phyloP scores from a whole-genome alignment of 257 asterid genomes.

The Nemophila menziesii region DNA sequence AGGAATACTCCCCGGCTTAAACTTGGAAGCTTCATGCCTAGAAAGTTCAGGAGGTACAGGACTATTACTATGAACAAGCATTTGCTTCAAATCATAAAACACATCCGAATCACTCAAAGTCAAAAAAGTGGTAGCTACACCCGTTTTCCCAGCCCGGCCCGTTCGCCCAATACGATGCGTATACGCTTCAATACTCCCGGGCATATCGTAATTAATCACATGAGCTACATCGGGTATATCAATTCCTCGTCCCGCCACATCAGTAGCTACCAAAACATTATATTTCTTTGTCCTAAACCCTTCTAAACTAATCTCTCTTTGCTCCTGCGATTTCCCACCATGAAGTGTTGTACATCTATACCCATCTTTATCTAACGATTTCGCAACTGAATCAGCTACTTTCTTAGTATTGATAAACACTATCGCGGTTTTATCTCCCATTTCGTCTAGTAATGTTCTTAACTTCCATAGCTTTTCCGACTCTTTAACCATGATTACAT shows the following conservation, averaged over 20 bases:
- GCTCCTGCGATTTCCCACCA: conserved; percentile 61
- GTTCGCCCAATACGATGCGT: conserved; percentile 62
- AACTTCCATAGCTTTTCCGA: neutral
- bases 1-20: no score
- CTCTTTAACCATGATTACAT: conserved; percentile 1
- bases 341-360: conserved; percentile 36
- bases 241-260: conserved; percentile 63
- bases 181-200: conserved; percentile 43
- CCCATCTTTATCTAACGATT: conserved; percentile 2
- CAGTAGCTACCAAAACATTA: conserved; percentile 53
- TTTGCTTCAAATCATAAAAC: conserved; percentile 50
- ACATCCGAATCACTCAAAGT: conserved; percentile 49
- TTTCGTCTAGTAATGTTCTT: neutral
- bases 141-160: conserved; percentile 67
- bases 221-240: conserved; percentile 63
- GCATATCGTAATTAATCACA: conserved; percentile 51
- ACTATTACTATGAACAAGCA: conserved; percentile 47
- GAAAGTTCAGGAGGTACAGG: neutral
- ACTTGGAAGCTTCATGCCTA: no score
- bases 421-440: conserved; percentile 3
- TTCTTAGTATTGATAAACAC: conserved; percentile 4
- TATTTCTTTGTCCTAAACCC: conserved; percentile 50
- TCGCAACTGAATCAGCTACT: neutral
- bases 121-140: conserved; percentile 52
- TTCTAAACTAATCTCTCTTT: conserved; percentile 47